phyloP scores from a whole-genome alignment of 371 early-diverging fungal species.

The Furculomyces boomerangus region DNA sequence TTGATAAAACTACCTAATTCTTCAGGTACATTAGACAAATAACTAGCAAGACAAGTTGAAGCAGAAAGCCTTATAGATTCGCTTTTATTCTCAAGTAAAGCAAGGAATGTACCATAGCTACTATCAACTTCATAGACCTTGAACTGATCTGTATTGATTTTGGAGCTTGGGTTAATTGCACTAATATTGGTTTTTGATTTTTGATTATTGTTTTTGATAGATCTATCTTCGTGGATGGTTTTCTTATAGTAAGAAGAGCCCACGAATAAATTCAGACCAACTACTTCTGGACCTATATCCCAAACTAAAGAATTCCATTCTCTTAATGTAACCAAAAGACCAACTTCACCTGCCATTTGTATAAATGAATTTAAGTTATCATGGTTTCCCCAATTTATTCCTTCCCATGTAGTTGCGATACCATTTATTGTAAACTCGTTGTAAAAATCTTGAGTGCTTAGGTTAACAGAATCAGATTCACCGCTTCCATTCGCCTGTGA shows the following conservation, averaged over 20 bases:
- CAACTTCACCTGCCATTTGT: constrained; percentile 20
- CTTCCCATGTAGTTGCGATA: too few species aligned
- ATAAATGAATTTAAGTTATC: neutral
- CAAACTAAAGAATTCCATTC: constrained; percentile 48
- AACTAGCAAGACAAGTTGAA: constrained; percentile 36
- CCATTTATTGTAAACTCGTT: too few species aligned
- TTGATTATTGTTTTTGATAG: constrained; percentile 26
- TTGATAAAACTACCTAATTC: neutral
- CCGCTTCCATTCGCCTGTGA: too few species aligned
- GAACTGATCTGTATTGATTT: too few species aligned
- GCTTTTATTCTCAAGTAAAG: neutral
- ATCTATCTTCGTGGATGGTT: too few species aligned
- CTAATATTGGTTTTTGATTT: neutral
- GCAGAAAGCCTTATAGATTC: constrained; percentile 56
- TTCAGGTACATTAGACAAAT: neutral
- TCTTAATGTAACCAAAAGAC: constrained; percentile 44
- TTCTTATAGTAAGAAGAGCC: too few species aligned
- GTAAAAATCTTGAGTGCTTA: too few species aligned
- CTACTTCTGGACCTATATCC: constrained; percentile 62
- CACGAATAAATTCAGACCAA: constrained; percentile 6
- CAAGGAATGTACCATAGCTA: too few species aligned
- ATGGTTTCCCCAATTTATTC: neutral
- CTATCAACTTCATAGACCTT: too few species aligned
- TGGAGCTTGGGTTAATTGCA: neutral
- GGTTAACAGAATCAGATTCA: too few species aligned